Conservation (phyloP, 1,284 basidiomycete species). For the Erythrobasidium hasegawianum region DNA sequence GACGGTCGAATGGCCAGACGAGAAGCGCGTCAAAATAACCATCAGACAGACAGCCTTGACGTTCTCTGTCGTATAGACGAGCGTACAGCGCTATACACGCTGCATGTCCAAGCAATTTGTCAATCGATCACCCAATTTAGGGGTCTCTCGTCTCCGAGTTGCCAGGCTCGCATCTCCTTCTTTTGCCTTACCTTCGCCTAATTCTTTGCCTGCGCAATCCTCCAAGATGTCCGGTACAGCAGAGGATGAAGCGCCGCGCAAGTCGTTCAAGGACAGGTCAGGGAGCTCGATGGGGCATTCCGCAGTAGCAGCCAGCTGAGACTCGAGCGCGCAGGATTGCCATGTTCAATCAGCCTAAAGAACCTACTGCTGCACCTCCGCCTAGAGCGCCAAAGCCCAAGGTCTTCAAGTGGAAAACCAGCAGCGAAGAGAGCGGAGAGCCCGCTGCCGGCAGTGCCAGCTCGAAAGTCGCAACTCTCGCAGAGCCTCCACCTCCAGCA, state of each 20-base stretch:
- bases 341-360: slow-evolving; percentile 35
- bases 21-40: slow-evolving; percentile 72
- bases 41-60: slow-evolving; percentile 76
- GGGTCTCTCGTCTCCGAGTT: neutral
- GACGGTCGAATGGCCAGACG: slow-evolving; percentile 73
- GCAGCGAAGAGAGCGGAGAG: slow-evolving; percentile 12
- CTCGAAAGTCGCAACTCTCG: slow-evolving; percentile 14
- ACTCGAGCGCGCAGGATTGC: slow-evolving; percentile 13
- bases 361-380: slow-evolving; percentile 18
- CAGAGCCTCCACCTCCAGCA: slow-evolving; percentile 17
- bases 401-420: slow-evolving; percentile 35
- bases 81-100: too few species aligned
- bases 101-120: too few species aligned
- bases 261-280: slow-evolving; percentile 34
- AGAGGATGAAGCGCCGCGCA: slow-evolving; percentile 16
- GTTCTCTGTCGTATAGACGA: slow-evolving; percentile 53
- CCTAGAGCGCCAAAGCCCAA: slow-evolving; percentile 24
- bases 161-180: too few species aligned
- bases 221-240: neutral
- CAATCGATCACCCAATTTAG: neutral
- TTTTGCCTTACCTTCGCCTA: too few species aligned
- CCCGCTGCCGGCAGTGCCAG: neutral
- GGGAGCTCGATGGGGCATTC: neutral
- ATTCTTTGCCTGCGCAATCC: too few species aligned
- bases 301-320: neutral